Evolutionary conservation across 2,329 filamentous ascomycete species (phyloP), one percentile per base, ranked within the genome.

Genomic region (Curvularia hawaiiensis): DNA sequence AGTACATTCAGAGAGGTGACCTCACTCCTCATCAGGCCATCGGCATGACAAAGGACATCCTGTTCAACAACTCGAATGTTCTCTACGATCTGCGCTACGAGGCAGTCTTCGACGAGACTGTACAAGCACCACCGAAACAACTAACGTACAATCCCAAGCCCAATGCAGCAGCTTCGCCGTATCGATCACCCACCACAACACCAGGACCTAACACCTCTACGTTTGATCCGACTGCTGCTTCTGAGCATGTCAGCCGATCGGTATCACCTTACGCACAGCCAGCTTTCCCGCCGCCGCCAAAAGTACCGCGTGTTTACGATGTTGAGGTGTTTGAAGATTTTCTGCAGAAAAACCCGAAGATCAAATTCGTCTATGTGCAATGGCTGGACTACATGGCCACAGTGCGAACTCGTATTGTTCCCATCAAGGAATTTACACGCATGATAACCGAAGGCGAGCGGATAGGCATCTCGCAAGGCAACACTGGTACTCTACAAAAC

Each of bases 321-420:
- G 62, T 72, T 20, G 71, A 79, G 24, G 52, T 77, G 1, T 77
- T 79, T 52, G 77, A 82, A 14, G 66, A 69, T 0, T 86, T 89
- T 66, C 72, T 86, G 10, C 71, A 76, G 18, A 72, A 77, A 18
- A 80, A 87, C 53, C 75, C 81, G 0, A 72, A 78, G 0, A 78
- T 87, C 4, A 85, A 88, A 59, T 93, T 88, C 67, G 75, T 96
- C 18, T 87, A 90, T 60, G 79, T 94, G 12, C 88, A 90, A 73
- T 96, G 89, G 86, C 79, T 90, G 24, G 91, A 96, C 74, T 89
- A 90, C 73, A 91, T 90, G n/a, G 85, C 86, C 2, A 89, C 84
- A 2, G 73, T 87, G 0, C 84, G 90, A 16, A 82, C 86, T 62
- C 84, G 90, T 3, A 84, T 91, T 60, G 76, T 95, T 2, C 90